Evolutionary conservation across 352 stramenopile genomes (phyloP).

Genomic region (Phytophthora ohioensis): DNA sequence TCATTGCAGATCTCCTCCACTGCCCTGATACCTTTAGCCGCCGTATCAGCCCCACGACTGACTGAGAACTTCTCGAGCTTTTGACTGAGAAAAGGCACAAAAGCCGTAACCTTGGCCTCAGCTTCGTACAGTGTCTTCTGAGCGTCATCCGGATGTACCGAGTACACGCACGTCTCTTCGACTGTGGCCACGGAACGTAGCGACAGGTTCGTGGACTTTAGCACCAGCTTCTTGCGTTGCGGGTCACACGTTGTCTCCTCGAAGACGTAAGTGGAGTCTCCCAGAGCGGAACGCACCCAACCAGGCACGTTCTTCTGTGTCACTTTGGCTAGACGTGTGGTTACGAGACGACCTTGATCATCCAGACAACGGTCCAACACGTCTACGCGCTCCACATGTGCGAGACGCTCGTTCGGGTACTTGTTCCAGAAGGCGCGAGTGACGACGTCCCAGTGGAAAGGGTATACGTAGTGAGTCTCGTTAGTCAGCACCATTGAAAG

Average conservation of each 20-base stretch:
- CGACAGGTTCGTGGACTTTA: slow-evolving; percentile 86
- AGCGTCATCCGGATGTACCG: slow-evolving; percentile 63
- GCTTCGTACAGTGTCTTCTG: slow-evolving; percentile 73
- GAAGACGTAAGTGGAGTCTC: slow-evolving; percentile 81
- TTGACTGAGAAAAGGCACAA: slow-evolving; percentile 81
- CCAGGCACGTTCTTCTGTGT: slow-evolving; percentile 77
- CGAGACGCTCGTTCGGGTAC: slow-evolving; percentile 83
- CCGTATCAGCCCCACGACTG: slow-evolving; percentile 74
- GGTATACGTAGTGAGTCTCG: slow-evolving; percentile 80
- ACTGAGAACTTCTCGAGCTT: slow-evolving; percentile 88
- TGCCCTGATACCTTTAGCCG: slow-evolving; percentile 80
- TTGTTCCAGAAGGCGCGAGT: slow-evolving; percentile 92
- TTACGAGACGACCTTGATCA: slow-evolving; percentile 68
- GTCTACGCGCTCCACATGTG: slow-evolving; percentile 86
- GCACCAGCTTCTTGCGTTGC: slow-evolving; percentile 64
- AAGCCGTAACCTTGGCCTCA: slow-evolving; percentile 82
- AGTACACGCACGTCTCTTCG: slow-evolving; percentile 88
- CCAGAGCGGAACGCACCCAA: slow-evolving; percentile 77
- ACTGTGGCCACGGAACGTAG: slow-evolving; percentile 81
- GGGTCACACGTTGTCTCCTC: slow-evolving; percentile 85
- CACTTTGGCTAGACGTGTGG: slow-evolving; percentile 76
- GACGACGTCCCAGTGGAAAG: slow-evolving; percentile 86
- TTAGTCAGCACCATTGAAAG: slow-evolving; percentile 76
- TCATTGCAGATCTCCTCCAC: slow-evolving; percentile 87
- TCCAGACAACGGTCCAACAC: slow-evolving; percentile 82